Base-by-base conservation (phyloP, 2,329 filamentous ascomycete genomes). In the Aspergillus pseudoviridinutans region DNA sequence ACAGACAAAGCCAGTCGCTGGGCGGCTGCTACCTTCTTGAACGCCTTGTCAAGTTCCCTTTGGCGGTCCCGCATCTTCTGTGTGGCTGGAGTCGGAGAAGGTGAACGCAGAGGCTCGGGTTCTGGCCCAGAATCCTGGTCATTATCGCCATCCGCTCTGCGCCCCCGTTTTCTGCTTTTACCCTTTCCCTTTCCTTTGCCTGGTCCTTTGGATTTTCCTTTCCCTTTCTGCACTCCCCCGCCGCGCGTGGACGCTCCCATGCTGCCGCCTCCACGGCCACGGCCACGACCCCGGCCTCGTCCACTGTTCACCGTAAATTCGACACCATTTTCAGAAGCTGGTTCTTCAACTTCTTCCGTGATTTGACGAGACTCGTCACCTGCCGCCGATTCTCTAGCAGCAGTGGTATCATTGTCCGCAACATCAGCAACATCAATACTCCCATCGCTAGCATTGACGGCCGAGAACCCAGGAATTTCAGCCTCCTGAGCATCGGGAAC, bases 41-140 rank as follows among this genome's bases (percentile, higher is more conserved):
- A 79, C 8, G 74, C 69, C 28, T 70, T 68, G 47, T 76, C 74
- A 41, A 79, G 58, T 58, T 79, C 75, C 17, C 72, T 71, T 63
- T 78, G 75, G 9, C 77, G 72, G 46, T 74, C 68, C 54, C 73
- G 72, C 25, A 78, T 68, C 38, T 71, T 69, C 61, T 75, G 68
- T 42, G 75, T 70, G 42, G 70, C 64, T 55, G 70, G 68, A 60
- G 66, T 71, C 5, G 73, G 72, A 2, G 73, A 74, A 17, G 73
- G 71, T 17, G 74, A 72, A 22, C 66, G 67, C 49, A 65, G 63
- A 53, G 67, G 64, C 35, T 71, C 68, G 10, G 12, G 44, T 14
- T 47, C 44, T 14, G 22, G 44, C 14, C 24, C 44, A 17, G 22
- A 22, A 27, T 47, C 44, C 22, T 47, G 44, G 14, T 47, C 44